Conservation (phyloP, 2,329 filamentous ascomycete species). For the Colletotrichum tropicale region DNA sequence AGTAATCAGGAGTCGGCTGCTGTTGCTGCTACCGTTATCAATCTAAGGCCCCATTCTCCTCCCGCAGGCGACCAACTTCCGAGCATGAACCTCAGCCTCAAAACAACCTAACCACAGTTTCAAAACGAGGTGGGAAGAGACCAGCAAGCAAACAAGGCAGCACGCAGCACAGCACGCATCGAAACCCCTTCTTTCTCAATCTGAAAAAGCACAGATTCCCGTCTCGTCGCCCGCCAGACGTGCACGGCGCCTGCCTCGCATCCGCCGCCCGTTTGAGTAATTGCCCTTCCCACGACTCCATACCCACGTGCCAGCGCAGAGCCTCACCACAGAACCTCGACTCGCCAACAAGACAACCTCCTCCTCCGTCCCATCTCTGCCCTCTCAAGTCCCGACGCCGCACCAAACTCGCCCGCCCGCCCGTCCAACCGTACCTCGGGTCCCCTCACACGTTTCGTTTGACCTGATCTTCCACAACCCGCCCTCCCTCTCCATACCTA, state of each 20-base stretch:
- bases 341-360: background rate
- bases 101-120: background rate
- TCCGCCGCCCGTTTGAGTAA: background rate
- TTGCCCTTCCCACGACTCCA: background rate
- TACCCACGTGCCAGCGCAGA: slow-evolving; percentile 7
- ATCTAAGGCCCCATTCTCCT: background rate
- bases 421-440: background rate
- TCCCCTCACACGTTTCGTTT: slow-evolving; percentile 20
- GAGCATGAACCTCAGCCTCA: background rate
- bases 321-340: background rate
- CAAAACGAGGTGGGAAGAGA: background rate
- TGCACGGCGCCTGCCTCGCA: background rate
- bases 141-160: background rate
- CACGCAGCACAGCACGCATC: background rate
- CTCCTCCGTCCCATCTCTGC: background rate
- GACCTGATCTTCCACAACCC: slow-evolving; percentile 7
- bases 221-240: background rate
- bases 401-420: background rate
- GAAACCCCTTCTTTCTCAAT: background rate
- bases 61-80: background rate
- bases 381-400: background rate
- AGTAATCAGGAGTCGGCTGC: background rate
- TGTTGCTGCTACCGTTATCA: background rate
- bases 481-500: background rate
- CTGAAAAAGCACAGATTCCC: background rate